phyloP scores from a whole-genome alignment of 345 rosid genomes.

The Trapa incisa region DNA sequence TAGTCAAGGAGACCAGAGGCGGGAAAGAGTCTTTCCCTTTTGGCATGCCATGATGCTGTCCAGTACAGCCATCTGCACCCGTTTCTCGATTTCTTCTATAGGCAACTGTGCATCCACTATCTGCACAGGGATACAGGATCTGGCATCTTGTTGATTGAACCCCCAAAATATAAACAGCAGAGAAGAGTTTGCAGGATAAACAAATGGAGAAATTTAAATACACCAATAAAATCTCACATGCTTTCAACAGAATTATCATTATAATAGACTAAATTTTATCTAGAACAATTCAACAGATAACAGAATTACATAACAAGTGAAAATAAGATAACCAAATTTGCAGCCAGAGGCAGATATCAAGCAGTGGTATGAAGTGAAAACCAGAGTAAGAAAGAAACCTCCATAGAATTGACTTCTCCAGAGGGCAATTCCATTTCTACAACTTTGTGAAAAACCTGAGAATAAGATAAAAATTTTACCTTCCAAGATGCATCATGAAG shows the following conservation, averaged over 20 bases:
- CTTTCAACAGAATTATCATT: no score
- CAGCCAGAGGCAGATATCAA: background rate
- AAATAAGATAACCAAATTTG: background rate
- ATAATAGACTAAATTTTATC: background rate
- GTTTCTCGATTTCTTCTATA: conserved; percentile 52
- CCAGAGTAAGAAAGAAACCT: background rate
- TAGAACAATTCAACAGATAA: background rate
- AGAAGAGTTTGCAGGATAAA: background rate
- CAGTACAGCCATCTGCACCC: conserved; percentile 34
- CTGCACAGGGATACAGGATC: conserved; percentile 20
- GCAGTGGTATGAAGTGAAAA: background rate
- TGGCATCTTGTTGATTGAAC: background rate
- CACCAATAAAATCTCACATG: background rate
- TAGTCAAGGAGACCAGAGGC: conserved; percentile 25
- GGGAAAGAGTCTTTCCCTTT: conserved; percentile 41
- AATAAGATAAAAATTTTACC: conserved; percentile 25
- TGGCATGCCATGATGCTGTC: conserved; percentile 33
- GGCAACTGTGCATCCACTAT: conserved; percentile 43
- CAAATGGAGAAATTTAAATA: background rate
- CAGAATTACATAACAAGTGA: background rate
- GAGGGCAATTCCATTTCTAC: background rate
- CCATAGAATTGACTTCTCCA: background rate
- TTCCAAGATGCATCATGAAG: conserved; percentile 72
- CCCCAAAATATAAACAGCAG: background rate
- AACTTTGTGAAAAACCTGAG: background rate